Percentiles rank a stretch among this genome's conserved stretches.
phyloP scores from a whole-genome alignment of 345 rosid genomes.

The Lenwebbia sp. region DNA sequence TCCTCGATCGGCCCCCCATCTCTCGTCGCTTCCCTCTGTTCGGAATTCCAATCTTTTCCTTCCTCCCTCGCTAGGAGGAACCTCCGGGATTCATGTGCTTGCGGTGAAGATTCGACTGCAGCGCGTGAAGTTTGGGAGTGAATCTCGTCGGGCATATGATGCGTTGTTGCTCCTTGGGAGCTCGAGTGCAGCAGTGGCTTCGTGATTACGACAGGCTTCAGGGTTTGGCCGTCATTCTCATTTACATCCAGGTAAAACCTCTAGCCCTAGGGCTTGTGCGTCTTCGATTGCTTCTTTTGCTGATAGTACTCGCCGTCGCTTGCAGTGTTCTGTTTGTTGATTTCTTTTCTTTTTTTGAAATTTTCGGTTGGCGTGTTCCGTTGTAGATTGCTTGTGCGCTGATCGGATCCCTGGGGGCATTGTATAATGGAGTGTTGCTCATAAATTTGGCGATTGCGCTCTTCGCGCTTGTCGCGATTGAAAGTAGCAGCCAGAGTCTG shows the following conservation, averaged over 20 bases:
- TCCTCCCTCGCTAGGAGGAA: not conserved
- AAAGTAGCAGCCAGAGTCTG: constrained; percentile 72
- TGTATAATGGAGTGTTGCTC: constrained; percentile 72
- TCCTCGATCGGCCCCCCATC: not conserved
- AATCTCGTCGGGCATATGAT: not conserved
- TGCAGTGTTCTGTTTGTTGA: not conserved
- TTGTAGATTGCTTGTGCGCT: constrained; percentile 71
- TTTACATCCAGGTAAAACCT: constrained; percentile 59
- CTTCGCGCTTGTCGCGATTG: constrained; percentile 82
- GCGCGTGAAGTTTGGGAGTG: not conserved
- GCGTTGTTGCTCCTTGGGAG: constrained; percentile 27
- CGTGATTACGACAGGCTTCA: constrained; percentile 71
- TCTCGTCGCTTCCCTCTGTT: not conserved
- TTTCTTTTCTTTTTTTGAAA: not conserved
- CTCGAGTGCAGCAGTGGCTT: constrained; percentile 41
- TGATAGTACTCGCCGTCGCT: not conserved
- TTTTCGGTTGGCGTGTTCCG: not conserved
- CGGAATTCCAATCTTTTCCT: not conserved
- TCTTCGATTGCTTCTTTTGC: not conserved
- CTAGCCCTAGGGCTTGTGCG: not conserved
- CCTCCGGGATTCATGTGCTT: not conserved
- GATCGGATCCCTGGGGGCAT: constrained; percentile 82
- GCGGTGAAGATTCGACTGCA: not conserved
- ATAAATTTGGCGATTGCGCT: constrained; percentile 63
- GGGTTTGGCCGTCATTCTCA: constrained; percentile 53